phyloP scores from a whole-genome alignment of 257 asterid species.

The Nicotiana otophora region DNA sequence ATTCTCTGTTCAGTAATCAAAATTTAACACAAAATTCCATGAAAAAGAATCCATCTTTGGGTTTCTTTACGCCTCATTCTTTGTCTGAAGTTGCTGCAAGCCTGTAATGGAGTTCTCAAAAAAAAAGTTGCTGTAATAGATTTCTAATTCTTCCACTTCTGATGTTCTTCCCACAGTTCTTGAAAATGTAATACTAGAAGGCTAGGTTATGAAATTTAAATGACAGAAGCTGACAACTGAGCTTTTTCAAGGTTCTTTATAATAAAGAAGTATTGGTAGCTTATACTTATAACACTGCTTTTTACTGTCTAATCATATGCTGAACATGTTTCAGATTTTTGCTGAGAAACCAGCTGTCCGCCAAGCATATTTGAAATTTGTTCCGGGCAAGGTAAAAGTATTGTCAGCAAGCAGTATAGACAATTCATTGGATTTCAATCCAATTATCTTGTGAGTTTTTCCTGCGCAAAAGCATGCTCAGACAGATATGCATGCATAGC shows the following conservation, averaged over 20 bases:
- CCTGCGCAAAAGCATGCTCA: not conserved
- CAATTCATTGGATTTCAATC: slow-evolving; percentile 12
- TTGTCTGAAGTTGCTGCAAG: not conserved
- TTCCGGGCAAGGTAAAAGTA: slow-evolving; percentile 70
- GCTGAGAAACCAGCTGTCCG: slow-evolving; percentile 99
- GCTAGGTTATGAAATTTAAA: not conserved
- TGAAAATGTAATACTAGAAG: not conserved
- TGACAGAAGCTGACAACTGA: not conserved
- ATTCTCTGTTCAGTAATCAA: not conserved
- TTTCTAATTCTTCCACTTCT: not conserved
- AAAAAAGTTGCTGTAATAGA: no score
- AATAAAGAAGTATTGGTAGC: not conserved
- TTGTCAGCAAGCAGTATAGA: not conserved
- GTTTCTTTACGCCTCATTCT: not conserved
- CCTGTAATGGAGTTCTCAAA: no score
- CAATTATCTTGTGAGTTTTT: not conserved
- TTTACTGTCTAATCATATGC: not conserved
- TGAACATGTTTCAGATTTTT: slow-evolving; percentile 56
- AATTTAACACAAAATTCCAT: not conserved
- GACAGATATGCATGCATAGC: not conserved
- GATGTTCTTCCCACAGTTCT: not conserved
- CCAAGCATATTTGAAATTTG: slow-evolving; percentile 82
- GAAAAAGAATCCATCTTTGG: not conserved
- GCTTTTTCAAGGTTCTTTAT: slow-evolving; percentile 1
- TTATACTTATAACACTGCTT: not conserved